phyloP scores from a whole-genome alignment of 768 basidiomycete species.

The Cystobasidium tubakii region DNA sequence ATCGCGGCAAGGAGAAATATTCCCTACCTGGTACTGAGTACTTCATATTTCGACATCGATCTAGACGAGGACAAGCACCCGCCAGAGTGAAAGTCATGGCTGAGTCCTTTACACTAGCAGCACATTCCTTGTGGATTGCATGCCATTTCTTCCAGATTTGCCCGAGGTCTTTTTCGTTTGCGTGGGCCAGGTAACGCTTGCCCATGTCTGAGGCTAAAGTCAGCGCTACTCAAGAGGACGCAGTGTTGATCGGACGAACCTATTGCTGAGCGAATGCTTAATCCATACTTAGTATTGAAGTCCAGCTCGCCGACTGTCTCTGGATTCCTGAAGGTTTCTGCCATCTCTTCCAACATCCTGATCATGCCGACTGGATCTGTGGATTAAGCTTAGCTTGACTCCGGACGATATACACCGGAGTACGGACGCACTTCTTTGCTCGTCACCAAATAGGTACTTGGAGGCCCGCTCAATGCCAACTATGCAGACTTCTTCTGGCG shows the following conservation, averaged over 20 bases:
- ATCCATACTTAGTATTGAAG: conserved; percentile 11
- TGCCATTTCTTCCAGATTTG: conserved; percentile 15
- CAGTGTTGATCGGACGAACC: not conserved
- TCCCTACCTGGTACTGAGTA: conserved; percentile 21
- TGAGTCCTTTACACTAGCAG: conserved; percentile 13
- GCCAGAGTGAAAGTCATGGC: conserved; percentile 10
- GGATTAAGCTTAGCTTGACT: not conserved
- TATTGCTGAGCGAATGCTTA: not conserved
- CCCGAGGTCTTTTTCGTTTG: conserved; percentile 15
- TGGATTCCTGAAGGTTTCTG: not conserved
- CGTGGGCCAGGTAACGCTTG: not conserved
- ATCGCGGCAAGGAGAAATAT: too few relatives aligned
- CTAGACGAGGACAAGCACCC: conserved; percentile 28
- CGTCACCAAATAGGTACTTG: conserved; percentile 25
- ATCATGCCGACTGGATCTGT: conserved; percentile 21
- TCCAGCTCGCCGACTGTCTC: conserved; percentile 25
- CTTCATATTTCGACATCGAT: not conserved
- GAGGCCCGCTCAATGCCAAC: not conserved
- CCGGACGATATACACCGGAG: not conserved
- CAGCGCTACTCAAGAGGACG: not conserved
- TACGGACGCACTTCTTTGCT: not conserved
- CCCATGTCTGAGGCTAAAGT: not conserved
- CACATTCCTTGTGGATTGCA: not conserved
- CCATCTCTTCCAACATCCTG: conserved; percentile 8
- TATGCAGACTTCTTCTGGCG: conserved; percentile 25